These are phyloP conservation scores for Solanum chacoense DNA, from an alignment of 305 asterid species.

Conservation along the genomic window DNA sequence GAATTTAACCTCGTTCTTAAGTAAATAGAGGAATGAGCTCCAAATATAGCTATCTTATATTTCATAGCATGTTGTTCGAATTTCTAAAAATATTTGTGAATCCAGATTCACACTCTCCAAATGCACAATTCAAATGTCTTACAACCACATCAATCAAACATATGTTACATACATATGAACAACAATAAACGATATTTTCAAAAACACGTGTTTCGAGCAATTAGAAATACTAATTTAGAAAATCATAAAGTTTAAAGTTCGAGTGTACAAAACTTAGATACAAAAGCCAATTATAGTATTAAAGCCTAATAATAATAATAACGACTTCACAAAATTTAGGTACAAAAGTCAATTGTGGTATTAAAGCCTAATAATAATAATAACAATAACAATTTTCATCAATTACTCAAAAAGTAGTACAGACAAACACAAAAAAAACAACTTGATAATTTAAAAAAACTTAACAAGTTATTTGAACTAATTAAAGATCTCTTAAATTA, in stretches of 20 bases:
- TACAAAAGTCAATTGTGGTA: not conserved
- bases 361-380: not conserved
- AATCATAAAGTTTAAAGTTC: not conserved
- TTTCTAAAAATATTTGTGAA: not conserved
- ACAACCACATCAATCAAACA: not conserved
- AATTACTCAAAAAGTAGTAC: not conserved
- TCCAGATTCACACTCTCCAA: not conserved
- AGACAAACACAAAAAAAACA: not conserved
- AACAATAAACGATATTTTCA: too few relatives aligned
- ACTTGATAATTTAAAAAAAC: not conserved
- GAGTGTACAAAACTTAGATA: too few relatives aligned
- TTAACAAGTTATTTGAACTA: not conserved
- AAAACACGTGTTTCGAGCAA: not conserved
- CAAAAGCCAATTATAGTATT: not conserved
- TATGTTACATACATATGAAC: too few relatives aligned
- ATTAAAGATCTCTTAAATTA: not conserved
- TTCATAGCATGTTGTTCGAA: not conserved
- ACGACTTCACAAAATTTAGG: accelerated
- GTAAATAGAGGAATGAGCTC: not conserved
- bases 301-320: not conserved
- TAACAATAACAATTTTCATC: not conserved
- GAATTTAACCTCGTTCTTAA: not conserved
- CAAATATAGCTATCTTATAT: not conserved
- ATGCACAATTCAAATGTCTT: not conserved
- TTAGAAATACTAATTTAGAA: accelerated